Evolutionary conservation across 805 yeast species (phyloP), one percentile per base, ranked within the genome.

Genomic region (Wickerhamomyces pijperi): DNA sequence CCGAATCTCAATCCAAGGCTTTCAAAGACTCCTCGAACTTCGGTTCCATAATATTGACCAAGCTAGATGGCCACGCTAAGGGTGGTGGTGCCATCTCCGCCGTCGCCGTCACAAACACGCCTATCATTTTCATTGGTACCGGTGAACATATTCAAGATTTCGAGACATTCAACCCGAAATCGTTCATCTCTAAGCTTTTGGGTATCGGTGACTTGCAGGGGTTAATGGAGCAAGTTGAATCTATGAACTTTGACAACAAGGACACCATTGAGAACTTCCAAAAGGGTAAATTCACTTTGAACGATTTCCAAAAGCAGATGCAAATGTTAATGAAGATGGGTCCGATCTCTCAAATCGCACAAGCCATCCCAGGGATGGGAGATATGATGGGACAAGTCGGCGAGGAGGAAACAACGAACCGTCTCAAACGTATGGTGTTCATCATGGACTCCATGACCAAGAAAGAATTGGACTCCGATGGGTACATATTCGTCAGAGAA

Each of bases 71-170:
- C 38, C 97, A 92, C 54, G 98, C 97, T 31, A 90, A 83, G 63
- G 98, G 98, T 59, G 98, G 98, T 64, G 98, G 98, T 68, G 98
- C 98, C 23, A 88, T 90, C 39, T 86, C 96, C 32, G 98, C 98
- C 0, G 97, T 90, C 39, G 98, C 98, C 2, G 92, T 96, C 3
- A 90, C 97, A 3, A 72, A 83, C 40, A 92, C 97, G 0, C 98
- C 98, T 7, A 82, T 90, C 49, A 84, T 83, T 8, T 90, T 90
- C 55, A 92, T 90, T 43, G 98, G 98, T 74, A 90, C 97, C 3
- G 98, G 98, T 56, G 98, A 90, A 60, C 98, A 92, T 55, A 82
- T 88, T 29, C 83, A 82, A 40, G 97, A 90, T 58, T 72, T 90
- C 43, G 98, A 92, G 60, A 76, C 82, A 36, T 90, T 90, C 58